These are phyloP conservation scores for Saturnispora halmiae DNA, from an alignment of 805 yeast species.

Conservation along the genomic window DNA sequence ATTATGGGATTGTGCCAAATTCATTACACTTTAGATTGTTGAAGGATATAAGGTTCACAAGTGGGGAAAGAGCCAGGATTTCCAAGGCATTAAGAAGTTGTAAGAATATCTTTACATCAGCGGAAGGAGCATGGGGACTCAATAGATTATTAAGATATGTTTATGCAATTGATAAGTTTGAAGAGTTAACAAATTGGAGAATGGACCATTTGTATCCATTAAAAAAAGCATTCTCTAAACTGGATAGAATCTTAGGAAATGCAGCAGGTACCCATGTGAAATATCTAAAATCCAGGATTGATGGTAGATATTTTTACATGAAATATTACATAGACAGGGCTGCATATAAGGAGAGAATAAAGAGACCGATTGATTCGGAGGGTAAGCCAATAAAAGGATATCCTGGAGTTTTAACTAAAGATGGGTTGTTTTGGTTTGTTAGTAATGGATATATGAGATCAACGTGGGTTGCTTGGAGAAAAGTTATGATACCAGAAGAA, in stretches of 20 bases:
- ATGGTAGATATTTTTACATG: constrained; percentile 6
- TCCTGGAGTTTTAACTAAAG: constrained; percentile 2
- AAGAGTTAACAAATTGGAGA: constrained; percentile 4
- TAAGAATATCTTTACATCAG: not conserved
- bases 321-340: not conserved
- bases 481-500: not conserved
- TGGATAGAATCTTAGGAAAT: not conserved
- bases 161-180: constrained; percentile 7
- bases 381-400: not conserved
- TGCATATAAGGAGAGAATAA: not conserved
- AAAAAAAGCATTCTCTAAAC: constrained; percentile 4
- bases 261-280: not conserved
- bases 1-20: constrained; percentile 2
- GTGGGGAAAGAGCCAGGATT: not conserved
- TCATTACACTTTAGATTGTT: constrained; percentile 1
- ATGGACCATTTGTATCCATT: constrained; percentile 2
- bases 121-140: not conserved
- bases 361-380: constrained; percentile 1
- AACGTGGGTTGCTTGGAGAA: constrained; percentile 2
- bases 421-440: constrained; percentile 4
- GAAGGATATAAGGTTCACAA: constrained; percentile 6
- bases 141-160: constrained; percentile 9
- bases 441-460: constrained; percentile 1
- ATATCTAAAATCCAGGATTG: constrained; percentile 4
- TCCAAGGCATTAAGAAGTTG: not conserved